Conservation (phyloP, 768 basidiomycete genomes). For the Boletus huronensis region DNA sequence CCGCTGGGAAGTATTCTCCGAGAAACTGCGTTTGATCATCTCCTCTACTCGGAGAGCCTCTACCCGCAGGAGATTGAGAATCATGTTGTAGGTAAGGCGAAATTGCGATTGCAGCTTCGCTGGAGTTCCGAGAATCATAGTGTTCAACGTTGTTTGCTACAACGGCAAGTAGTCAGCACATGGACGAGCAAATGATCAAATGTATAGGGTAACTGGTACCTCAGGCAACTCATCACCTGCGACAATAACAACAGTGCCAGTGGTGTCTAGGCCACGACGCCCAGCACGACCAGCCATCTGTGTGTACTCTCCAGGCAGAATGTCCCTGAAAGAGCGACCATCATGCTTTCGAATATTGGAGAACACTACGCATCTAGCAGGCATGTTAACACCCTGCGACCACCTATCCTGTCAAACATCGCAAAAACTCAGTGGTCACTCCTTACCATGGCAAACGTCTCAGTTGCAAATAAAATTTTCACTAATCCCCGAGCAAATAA, state of each 20-base stretch:
- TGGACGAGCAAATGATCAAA: neutral
- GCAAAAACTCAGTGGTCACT: neutral
- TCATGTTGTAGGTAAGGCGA: conserved; percentile 99
- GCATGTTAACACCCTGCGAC: conserved; percentile 96
- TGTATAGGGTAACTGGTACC: conserved; percentile 40
- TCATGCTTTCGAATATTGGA: conserved; percentile 95
- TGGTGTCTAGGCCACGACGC: conserved; percentile 89
- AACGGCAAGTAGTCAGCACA: neutral
- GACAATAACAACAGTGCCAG: conserved; percentile 92
- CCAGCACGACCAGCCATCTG: conserved; percentile 99
- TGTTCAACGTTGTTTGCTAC: conserved; percentile 70
- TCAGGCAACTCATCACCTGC: conserved; percentile 84
- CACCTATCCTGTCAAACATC: conserved; percentile 9
- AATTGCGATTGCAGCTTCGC: conserved; percentile 94
- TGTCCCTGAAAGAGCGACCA: conserved; percentile 85
- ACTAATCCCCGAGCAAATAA: conserved; percentile 94
- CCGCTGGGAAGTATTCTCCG: conserved; percentile 93
- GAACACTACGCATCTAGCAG: conserved; percentile 95
- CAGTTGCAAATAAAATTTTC: conserved; percentile 95
- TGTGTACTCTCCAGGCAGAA: conserved; percentile 90
- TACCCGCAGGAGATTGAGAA: conserved; percentile 91
- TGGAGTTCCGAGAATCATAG: conserved; percentile 94
- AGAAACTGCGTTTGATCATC: conserved; percentile 99
- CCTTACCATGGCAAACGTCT: conserved; percentile 96
- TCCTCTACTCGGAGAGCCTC: conserved; percentile 96